Evolutionary conservation across 2,329 filamentous ascomycete species (phyloP), one percentile per base, ranked within the genome.

Genomic region (Cercospora sp.): DNA sequence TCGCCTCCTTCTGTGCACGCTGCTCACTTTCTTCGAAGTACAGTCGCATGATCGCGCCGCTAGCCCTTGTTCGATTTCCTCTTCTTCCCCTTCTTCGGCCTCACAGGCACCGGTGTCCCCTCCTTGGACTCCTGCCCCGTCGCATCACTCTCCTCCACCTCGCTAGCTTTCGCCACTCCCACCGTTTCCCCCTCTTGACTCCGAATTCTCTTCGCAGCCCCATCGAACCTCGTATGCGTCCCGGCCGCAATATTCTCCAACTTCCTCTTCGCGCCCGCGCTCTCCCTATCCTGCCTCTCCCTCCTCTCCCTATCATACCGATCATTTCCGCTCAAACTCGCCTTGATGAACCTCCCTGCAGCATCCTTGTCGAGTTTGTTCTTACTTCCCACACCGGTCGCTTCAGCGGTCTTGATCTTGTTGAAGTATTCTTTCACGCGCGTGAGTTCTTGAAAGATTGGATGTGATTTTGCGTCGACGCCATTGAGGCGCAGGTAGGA

Each of bases 371-470:
- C 86, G 26, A 91, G 76, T 23, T 80, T 87, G 70, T 92, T 33
- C 86, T 85, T 75, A 87, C 61, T 68, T 5, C 68, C 71, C 3
- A 69, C 68, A 12, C 68, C 67, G 18, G 68, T 65, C 16, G 65
- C 67, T 55, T 97, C 93, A 3, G 88, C 86, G 13, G 84, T 83
- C 77, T 95, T 92, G 78, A 98, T 94, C 83, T 98, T 99, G 68
- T 87, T 88, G 80, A 97, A 97, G 80, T 98, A 98, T 77, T 93
- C 91, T 79, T 90, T 93, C 64, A 98, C 90, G 66, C 95, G 89
- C 67, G 88, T 90, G 70, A 99, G 86, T 82, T 99, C 95, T 68
- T 86, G 86, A 80, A 93, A 95, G 68, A 99, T 88, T 30, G 92
- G 87, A 78, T 98, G 94, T 63, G 91, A 86, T 78, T 91, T 93